Evolutionary conservation across 805 yeast genomes (phyloP).

Genomic region (Kuraishia borneana): DNA sequence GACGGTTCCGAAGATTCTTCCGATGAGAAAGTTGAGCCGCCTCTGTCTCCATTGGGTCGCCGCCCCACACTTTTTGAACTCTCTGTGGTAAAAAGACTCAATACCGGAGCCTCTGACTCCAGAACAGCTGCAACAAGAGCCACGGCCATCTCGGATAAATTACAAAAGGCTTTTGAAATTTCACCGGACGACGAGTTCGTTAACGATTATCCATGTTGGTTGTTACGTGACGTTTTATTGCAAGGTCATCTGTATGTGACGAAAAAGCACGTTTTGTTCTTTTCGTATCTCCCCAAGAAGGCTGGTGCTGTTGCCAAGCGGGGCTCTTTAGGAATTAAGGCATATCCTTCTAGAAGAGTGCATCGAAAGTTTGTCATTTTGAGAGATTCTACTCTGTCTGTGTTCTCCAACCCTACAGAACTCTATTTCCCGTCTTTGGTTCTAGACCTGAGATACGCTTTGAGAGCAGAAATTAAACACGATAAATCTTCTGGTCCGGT

Average conservation of each 20-base stretch:
- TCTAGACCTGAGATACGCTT: constrained; percentile 58
- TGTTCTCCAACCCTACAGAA: constrained; percentile 64
- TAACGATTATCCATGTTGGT: constrained; percentile 68
- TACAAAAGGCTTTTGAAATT: constrained; percentile 29
- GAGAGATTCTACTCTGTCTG: constrained; percentile 53
- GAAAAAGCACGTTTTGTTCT: constrained; percentile 49
- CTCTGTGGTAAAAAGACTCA: constrained; percentile 18
- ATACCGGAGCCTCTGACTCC: constrained; percentile 4
- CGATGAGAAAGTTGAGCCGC: constrained; percentile 1
- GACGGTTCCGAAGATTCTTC: constrained; percentile 15
- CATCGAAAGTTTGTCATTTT: constrained; percentile 74
- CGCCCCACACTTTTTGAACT: constrained; percentile 18
- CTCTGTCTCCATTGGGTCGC: constrained; percentile 4
- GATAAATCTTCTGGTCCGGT: constrained; percentile 15
- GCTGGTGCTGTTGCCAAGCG: constrained; percentile 30
- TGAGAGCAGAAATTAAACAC: constrained; percentile 41
- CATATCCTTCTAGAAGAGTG: constrained; percentile 23
- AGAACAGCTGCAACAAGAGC: constrained; percentile 18
- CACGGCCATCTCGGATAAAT: constrained; percentile 21
- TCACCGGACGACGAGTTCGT: constrained; percentile 42
- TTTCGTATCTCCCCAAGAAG: constrained; percentile 63
- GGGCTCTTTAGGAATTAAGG: constrained; percentile 38
- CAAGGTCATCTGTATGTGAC: constrained; percentile 84
- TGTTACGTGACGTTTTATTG: constrained; percentile 67
- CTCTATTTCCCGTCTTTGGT: constrained; percentile 75